A percentile compares a stretch with the other conserved stretches of the same genome.
Conservation (phyloP, 2,329 filamentous ascomycete genomes). For the Amesomyces nigricolor region DNA sequence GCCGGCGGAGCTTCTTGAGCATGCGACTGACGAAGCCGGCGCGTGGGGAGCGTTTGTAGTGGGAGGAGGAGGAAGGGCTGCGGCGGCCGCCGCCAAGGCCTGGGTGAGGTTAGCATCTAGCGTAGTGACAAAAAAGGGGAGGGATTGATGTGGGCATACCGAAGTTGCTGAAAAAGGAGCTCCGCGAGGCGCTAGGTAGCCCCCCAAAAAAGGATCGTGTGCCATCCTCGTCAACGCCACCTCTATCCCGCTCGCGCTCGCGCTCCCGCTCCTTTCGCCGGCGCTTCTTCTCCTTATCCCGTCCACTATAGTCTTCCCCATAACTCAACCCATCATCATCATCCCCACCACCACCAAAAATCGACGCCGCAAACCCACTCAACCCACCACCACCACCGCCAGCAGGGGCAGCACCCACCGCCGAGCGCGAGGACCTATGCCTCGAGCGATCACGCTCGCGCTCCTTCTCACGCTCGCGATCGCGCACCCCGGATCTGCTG, state of each 20-base stretch:
- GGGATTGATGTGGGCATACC: slow-evolving; percentile 31
- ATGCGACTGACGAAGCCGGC: slow-evolving; percentile 70
- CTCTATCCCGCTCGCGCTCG: not conserved
- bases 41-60: slow-evolving; percentile 78
- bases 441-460: slow-evolving; percentile 19
- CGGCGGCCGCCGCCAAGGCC: slow-evolving; percentile 36
- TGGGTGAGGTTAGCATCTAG: not conserved
- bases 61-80: slow-evolving; percentile 53
- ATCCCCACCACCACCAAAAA: slow-evolving; percentile 38
- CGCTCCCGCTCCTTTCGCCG: not conserved
- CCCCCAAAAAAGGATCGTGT: slow-evolving; percentile 31
- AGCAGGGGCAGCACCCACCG: slow-evolving; percentile 20
- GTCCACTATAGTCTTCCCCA: not conserved
- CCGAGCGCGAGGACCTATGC: slow-evolving; percentile 26
- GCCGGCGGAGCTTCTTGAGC: slow-evolving; percentile 68
- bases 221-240: slow-evolving; percentile 31
- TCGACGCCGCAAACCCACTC: slow-evolving; percentile 36
- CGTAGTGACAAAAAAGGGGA: slow-evolving; percentile 25
- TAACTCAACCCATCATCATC: slow-evolving; percentile 27
- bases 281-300: not conserved
- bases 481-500: slow-evolving; percentile 33
- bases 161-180: slow-evolving; percentile 38
- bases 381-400: slow-evolving; percentile 25
- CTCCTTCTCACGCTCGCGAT: slow-evolving; percentile 19
- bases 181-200: slow-evolving; percentile 31